These are phyloP conservation scores for Boletus pseudopeckii DNA, from an alignment of 768 basidiomycete species.

Conservation along the genomic window DNA sequence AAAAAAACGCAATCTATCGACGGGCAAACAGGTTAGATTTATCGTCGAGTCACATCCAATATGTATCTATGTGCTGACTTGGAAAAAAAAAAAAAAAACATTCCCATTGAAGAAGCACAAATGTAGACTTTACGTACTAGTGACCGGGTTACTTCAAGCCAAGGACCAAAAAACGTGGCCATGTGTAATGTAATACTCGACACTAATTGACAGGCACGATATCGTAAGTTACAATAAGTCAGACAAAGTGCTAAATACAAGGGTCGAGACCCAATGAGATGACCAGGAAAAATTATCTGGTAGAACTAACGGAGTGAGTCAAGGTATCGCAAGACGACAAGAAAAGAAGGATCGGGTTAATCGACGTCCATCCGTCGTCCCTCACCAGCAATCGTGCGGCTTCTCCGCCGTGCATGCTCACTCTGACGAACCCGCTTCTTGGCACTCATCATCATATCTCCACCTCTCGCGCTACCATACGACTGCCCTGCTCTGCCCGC, in stretches of 20 bases:
- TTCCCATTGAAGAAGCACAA: no score
- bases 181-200: background rate
- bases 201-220: background rate
- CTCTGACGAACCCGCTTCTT: slow-evolving; percentile 76
- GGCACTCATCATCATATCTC: slow-evolving; percentile 54
- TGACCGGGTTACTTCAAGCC: no score
- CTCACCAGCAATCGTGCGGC: slow-evolving; percentile 31
- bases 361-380: slow-evolving; percentile 15
- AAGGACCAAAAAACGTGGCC: background rate
- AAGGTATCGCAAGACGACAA: slow-evolving; percentile 7
- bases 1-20: background rate
- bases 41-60: background rate
- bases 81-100: no score
- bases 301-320: slow-evolving; percentile 1
- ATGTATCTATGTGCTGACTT: background rate
- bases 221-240: slow-evolving; percentile 8
- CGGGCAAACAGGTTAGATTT: background rate
- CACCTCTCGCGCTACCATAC: slow-evolving; percentile 27
- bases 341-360: background rate
- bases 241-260: background rate
- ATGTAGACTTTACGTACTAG: no score
- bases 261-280: background rate
- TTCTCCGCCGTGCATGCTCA: slow-evolving; percentile 62
- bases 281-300: slow-evolving; percentile 2
- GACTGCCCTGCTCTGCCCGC: slow-evolving; percentile 25